phyloP scores from a whole-genome alignment of 257 asterid species.

The Lantana camara region DNA sequence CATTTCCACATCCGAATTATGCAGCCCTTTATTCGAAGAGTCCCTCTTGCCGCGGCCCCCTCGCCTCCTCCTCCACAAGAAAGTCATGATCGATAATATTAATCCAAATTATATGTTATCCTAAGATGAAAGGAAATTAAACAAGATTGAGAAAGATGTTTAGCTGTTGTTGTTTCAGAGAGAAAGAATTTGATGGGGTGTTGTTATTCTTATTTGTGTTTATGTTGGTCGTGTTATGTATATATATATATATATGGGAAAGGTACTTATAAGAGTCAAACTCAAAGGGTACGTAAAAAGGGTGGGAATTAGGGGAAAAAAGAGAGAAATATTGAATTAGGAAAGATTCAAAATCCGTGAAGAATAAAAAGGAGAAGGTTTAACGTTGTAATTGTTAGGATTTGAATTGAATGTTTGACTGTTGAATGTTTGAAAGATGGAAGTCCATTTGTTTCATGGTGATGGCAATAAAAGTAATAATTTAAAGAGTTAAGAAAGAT shows the following conservation, averaged over 20 bases:
- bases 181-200: conserved; percentile 5
- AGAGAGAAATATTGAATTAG: conserved; percentile 20
- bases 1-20: conserved; percentile 28
- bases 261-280: conserved; percentile 9
- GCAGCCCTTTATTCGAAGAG: background rate
- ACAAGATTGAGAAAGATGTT: background rate
- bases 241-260: background rate
- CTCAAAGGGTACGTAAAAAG: background rate
- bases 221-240: background rate
- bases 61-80: conserved; percentile 49
- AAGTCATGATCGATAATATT: conserved; percentile 33
- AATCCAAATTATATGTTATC: background rate
- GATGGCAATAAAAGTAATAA: background rate
- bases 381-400: background rate
- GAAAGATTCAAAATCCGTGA: conserved; percentile 42
- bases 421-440: conserved; percentile 36
- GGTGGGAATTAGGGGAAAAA: conserved; percentile 37
- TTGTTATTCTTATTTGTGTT: background rate
- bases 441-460: conserved; percentile 21
- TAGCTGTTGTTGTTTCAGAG: background rate
- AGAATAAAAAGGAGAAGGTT: conserved; percentile 20
- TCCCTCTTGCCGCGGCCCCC: conserved; percentile 27
- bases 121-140: background rate
- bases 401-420: conserved; percentile 41
- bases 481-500: background rate